Evolutionary conservation across 2,329 filamentous ascomycete species (phyloP).

Genomic region (Daldinia sp.): DNA sequence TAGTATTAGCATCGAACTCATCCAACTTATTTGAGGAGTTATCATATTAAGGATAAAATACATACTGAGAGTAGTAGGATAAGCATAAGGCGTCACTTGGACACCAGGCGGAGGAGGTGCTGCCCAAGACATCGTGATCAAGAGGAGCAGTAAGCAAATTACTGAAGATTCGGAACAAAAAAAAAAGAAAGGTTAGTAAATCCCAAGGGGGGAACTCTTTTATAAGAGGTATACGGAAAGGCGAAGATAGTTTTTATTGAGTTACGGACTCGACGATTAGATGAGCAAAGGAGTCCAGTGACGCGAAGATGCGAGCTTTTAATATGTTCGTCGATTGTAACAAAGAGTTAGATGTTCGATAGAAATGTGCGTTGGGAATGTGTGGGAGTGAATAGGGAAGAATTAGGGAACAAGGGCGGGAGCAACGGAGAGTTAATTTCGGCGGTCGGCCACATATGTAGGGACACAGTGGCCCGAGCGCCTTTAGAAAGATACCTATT

Average conservation of each 20-base stretch:
- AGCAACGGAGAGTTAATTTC: conserved; percentile 22
- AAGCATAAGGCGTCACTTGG: conserved; percentile 41
- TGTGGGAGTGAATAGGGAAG: not conserved
- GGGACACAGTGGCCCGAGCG: not conserved
- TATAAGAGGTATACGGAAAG: conserved; percentile 1
- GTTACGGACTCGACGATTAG: not conserved
- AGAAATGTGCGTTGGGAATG: not conserved
- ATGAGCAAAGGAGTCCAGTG: conserved; percentile 18
- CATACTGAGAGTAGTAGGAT: conserved; percentile 41
- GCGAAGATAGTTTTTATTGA: not conserved
- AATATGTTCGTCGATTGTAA: conserved; percentile 9
- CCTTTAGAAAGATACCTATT: not conserved
- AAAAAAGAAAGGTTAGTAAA: conserved; percentile 35
- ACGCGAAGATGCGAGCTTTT: conserved; percentile 4
- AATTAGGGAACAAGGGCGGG: not conserved
- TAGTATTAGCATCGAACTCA: conserved; percentile 41
- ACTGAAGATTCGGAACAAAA: not conserved
- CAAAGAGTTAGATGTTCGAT: conserved; percentile 15
- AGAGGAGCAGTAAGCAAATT: not conserved
- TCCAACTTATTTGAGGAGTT: not conserved
- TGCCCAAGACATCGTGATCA: conserved; percentile 44
- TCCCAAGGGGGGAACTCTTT: conserved; percentile 1
- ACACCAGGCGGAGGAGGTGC: conserved; percentile 42
- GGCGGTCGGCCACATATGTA: conserved; percentile 18
- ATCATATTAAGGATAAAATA: not conserved